A percentile compares a stretch with the other conserved stretches of the same genome.
phyloP scores from a whole-genome alignment of 805 yeast species.

The Nakazawaea siamensis region DNA sequence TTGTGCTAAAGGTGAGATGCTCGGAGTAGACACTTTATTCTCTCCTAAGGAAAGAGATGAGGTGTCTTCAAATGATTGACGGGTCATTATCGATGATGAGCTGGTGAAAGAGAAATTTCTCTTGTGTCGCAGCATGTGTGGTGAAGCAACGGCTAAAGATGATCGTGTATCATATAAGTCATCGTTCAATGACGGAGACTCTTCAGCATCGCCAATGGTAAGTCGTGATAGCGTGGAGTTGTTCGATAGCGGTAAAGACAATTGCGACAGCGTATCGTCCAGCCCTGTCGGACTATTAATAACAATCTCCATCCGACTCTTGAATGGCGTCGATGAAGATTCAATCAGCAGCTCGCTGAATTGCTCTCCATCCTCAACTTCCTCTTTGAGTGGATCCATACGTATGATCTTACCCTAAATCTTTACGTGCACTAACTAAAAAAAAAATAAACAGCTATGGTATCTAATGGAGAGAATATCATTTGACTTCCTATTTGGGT shows the following conservation, averaged over 20 bases:
- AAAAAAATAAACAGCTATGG: no score
- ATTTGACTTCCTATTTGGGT: no score
- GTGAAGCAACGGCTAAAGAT: background rate
- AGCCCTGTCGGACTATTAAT: no score
- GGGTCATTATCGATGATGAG: slow-evolving; percentile 16
- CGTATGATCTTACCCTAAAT: no score
- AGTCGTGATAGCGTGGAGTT: slow-evolving; percentile 7
- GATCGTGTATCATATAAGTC: slow-evolving; percentile 8
- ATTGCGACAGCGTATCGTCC: slow-evolving; percentile 2
- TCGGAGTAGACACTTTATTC: slow-evolving; percentile 28
- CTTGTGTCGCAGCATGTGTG: background rate
- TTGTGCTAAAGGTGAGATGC: slow-evolving; percentile 53
- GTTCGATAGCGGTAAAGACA: slow-evolving; percentile 3
- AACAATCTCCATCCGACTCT: background rate
- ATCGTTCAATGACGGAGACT: slow-evolving; percentile 9
- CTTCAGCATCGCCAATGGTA: slow-evolving; percentile 2
- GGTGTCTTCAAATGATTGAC: slow-evolving; percentile 27
- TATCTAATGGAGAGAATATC: no score
- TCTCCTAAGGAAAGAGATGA: slow-evolving; percentile 26
- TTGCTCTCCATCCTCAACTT: no score
- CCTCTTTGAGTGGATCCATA: slow-evolving; percentile 1
- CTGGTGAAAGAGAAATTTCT: slow-evolving; percentile 9
- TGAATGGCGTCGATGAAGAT: slow-evolving; percentile 1
- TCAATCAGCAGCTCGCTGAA: no score
- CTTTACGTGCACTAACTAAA: no score